A percentile compares a stretch with the other conserved stretches of the same genome.
Conservation (phyloP, 768 basidiomycete genomes). For the Termitomyces sp. region DNA sequence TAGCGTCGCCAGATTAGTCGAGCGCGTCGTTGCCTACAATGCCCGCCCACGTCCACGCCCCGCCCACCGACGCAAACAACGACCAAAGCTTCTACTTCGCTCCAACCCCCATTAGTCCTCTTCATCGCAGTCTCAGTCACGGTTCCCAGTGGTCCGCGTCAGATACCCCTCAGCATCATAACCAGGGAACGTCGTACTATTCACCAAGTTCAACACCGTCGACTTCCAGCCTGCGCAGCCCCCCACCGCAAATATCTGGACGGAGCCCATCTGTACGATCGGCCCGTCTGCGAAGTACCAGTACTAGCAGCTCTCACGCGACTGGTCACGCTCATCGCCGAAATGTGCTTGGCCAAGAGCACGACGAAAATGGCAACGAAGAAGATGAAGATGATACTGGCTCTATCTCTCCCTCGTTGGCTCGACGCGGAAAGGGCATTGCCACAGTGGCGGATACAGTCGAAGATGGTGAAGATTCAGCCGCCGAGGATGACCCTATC, state of each 20-base stretch:
- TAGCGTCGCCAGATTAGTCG: background rate
- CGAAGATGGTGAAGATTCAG: conserved; percentile 33
- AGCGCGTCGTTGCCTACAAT: conserved; percentile 16
- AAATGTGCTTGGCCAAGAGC: conserved; percentile 44
- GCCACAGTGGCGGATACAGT: conserved; percentile 31
- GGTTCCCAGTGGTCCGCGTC: conserved; percentile 53
- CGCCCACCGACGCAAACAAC: conserved; percentile 28
- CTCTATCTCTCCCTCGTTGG: conserved; percentile 8
- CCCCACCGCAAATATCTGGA: conserved; percentile 36
- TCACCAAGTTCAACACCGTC: conserved; percentile 34
- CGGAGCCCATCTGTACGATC: conserved; percentile 51
- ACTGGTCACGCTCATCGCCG: conserved; percentile 36
- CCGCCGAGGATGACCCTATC: conserved; percentile 72
- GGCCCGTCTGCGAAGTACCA: conserved; percentile 50
- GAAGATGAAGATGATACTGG: conserved; percentile 26
- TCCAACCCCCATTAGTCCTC: conserved; percentile 34
- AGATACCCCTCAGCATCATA: conserved; percentile 59
- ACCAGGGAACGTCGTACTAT: conserved; percentile 67
- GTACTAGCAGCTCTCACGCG: conserved; percentile 52
- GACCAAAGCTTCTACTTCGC: conserved; percentile 31
- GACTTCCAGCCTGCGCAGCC: conserved; percentile 36
- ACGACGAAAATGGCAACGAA: conserved; percentile 37
- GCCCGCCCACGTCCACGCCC: conserved; percentile 25
- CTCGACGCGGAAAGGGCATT: conserved; percentile 38
- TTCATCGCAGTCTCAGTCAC: conserved; percentile 42